Evolutionary conservation across 2,329 filamentous ascomycete species (phyloP), one percentile per base, ranked within the genome.

Genomic region (Thelonectria olida): DNA sequence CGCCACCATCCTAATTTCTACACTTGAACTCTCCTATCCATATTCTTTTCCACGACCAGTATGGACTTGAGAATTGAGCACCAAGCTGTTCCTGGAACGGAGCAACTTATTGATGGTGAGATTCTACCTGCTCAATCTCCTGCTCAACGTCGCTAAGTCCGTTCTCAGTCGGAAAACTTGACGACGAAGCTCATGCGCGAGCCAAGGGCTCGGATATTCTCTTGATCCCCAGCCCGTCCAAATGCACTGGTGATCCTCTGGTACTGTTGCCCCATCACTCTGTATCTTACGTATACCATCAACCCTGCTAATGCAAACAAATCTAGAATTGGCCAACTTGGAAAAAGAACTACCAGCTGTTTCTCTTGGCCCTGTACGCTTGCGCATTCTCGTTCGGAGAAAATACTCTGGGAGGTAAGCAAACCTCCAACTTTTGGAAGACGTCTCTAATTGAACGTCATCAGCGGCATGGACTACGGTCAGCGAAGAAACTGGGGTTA

Each of bases 301-400:
- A n/a, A n/a, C n/a, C n/a, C n/a, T n/a, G n/a, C n/a, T n/a, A n/a
- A n/a, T n/a, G n/a, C n/a, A n/a, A n/a, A n/a, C 13, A n/a, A 9
- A 34, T 10, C 12, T 13, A 55, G 53, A 49, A 19, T 12, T 56
- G 53, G 53, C 23, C 53, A 19, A 56, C n/a, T 25, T 56, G 53
- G 53, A 56, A 56, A 20, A 56, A 56, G 19, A 48, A 56, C 19
- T 56, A 56, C 22, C 53, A 56, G 8, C 34, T 56, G 8, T 39
- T 56, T 13, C 34, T 56, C 9, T 15, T 56, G 12, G 53, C 53
- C 3, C 22, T 56, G n/a, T 56, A 56, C 31, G 53, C 53, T 13
- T 56, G 53, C 31, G 27, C 44, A 7, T 56, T 56, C 31, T 56
- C 53, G 15, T 56, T 41, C 19, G 53, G 53, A 5, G 53, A 56